Evolutionary conservation across 257 asterid species (phyloP).

Genomic region (Solanum microdontum): DNA sequence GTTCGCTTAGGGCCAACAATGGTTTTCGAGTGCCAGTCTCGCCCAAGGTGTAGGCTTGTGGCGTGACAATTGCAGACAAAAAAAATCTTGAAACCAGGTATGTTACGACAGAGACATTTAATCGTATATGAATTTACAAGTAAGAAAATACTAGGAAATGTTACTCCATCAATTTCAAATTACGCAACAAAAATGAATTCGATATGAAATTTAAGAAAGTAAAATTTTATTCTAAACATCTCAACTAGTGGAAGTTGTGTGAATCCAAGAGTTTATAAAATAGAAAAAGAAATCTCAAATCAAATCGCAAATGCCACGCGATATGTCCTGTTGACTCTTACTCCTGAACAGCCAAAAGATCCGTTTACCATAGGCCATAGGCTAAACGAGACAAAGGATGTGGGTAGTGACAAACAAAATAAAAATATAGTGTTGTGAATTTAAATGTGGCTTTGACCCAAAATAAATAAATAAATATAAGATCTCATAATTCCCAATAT

Average conservation of each 20-base stretch:
- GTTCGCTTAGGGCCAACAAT: too few relatives aligned
- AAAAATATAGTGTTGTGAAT: not conserved
- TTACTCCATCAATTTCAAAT: not conserved
- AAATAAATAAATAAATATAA: not conserved
- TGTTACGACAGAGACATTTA: not conserved
- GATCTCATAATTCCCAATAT: not conserved
- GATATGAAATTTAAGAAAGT: not conserved
- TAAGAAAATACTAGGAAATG: not conserved
- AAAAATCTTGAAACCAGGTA: too few relatives aligned
- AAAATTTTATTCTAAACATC: not conserved
- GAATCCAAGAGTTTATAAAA: not conserved
- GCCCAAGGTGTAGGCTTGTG: fast-evolving
- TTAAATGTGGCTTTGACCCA: not conserved
- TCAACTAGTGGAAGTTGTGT: not conserved
- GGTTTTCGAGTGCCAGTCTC: too few relatives aligned
- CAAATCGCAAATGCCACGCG: not conserved
- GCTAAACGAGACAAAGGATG: not conserved
- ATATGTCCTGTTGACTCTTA: not conserved
- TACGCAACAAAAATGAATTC: not conserved
- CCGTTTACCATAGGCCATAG: not conserved
- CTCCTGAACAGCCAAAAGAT: not conserved
- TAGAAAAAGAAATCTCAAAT: not conserved
- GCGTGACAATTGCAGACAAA: too few relatives aligned
- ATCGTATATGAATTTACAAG: not conserved
- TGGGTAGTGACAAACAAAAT: not conserved